These are phyloP conservation scores for Trichoderma guizhouense DNA, from an alignment of 2,329 filamentous ascomycete species.

Conservation along the genomic window DNA sequence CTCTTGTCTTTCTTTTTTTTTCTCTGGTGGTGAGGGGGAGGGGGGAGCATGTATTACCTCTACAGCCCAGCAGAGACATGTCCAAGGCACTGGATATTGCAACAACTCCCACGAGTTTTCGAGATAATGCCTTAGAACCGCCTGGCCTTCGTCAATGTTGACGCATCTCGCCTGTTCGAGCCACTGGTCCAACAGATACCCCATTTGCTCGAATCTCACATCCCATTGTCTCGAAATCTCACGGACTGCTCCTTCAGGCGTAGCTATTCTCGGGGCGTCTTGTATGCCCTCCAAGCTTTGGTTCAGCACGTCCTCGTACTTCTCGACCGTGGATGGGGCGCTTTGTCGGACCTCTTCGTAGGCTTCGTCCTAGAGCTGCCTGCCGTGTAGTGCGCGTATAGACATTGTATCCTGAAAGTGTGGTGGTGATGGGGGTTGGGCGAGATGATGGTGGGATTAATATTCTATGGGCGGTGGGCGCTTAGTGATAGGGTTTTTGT, in stretches of 20 bases:
- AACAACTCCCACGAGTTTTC: not conserved
- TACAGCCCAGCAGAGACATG: not conserved
- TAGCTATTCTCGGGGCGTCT: not conserved
- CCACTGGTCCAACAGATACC: not conserved
- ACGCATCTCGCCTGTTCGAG: not conserved
- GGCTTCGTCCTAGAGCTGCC: not conserved
- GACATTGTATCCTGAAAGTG: not conserved
- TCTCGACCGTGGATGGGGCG: not conserved
- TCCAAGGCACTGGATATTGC: not conserved
- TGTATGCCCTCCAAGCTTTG: not conserved
- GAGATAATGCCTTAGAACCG: not conserved
- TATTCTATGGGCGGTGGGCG: not conserved
- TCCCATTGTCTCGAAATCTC: not conserved
- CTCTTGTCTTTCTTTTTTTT: not conserved
- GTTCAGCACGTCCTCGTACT: not conserved
- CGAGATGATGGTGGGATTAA: not conserved
- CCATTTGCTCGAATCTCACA: not conserved
- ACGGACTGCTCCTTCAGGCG: not conserved
- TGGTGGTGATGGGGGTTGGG: not conserved
- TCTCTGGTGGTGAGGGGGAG: not conserved
- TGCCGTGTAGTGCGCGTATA: not conserved
- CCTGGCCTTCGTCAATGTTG: not conserved
- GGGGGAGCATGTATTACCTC: not conserved
- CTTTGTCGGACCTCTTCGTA: not conserved
- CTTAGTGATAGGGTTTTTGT: not conserved